These are phyloP conservation scores for Arthrinium phaeospermum DNA, from an alignment of 2,329 filamentous ascomycete species.

Conservation along the genomic window DNA sequence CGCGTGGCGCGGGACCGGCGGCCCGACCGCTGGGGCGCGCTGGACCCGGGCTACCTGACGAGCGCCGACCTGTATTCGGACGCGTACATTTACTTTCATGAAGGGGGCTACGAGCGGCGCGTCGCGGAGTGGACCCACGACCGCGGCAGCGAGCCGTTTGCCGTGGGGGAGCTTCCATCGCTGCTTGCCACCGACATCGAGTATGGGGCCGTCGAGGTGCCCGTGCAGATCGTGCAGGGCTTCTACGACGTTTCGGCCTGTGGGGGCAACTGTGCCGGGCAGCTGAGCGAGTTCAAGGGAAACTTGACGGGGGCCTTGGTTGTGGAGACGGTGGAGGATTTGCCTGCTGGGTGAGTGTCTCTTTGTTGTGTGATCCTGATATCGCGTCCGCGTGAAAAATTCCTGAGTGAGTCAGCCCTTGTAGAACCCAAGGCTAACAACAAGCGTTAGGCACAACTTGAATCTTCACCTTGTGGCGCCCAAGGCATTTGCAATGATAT, in stretches of 20 bases:
- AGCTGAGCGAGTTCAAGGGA: slow-evolving; percentile 27
- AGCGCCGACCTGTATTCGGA: slow-evolving; percentile 35
- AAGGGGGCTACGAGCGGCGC: slow-evolving; percentile 33
- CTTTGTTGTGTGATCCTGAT: background rate
- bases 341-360: slow-evolving; percentile 36
- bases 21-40: slow-evolving; percentile 34
- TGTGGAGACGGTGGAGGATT: slow-evolving; percentile 36
- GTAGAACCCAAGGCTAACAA: too few relatives aligned
- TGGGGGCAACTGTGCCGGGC: slow-evolving; percentile 36
- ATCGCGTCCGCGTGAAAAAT: background rate
- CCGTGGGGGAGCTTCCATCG: slow-evolving; percentile 36
- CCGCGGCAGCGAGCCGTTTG: slow-evolving; percentile 37
- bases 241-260: slow-evolving; percentile 38
- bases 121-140: slow-evolving; percentile 36
- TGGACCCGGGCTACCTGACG: slow-evolving; percentile 35
- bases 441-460: slow-evolving; percentile 33
- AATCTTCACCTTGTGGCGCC: slow-evolving; percentile 37
- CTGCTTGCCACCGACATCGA: slow-evolving; percentile 32
- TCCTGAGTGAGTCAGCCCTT: too few relatives aligned
- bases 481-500: slow-evolving; percentile 32
- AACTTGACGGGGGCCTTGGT: slow-evolving; percentile 30
- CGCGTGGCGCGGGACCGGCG: slow-evolving; percentile 33
- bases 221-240: slow-evolving; percentile 36
- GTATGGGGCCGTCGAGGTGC: slow-evolving; percentile 31
- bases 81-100: slow-evolving; percentile 36